These are phyloP conservation scores for Xylaria polymorpha DNA, from an alignment of 2,329 filamentous ascomycete genomes.

Conservation along the genomic window DNA sequence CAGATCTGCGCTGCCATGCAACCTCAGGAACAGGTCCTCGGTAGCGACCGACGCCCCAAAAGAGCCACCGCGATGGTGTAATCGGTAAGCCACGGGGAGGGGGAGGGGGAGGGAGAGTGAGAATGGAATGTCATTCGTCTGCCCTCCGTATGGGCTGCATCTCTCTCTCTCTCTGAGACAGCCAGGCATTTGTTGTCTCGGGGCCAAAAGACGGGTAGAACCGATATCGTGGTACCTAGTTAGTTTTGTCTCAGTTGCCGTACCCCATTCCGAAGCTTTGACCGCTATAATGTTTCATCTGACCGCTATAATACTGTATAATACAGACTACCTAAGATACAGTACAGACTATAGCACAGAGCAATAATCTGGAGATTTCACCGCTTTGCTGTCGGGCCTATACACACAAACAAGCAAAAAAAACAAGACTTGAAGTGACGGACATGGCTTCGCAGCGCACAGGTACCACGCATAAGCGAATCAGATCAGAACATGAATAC, in stretches of 20 bases:
- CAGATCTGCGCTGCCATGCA: constrained; percentile 36
- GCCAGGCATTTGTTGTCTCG: neutral
- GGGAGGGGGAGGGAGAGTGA: no score
- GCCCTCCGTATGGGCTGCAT: neutral
- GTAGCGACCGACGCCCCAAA: constrained; percentile 35
- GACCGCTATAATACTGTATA: constrained; percentile 7
- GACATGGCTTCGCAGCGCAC: neutral
- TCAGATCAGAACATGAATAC: neutral
- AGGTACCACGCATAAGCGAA: neutral
- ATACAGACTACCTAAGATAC: no score
- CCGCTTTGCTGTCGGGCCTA: constrained; percentile 1
- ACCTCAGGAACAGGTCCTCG: constrained; percentile 33
- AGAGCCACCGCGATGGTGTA: constrained; percentile 16
- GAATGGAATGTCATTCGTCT: neutral
- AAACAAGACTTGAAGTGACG: no score
- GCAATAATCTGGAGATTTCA: neutral
- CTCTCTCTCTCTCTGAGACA: neutral
- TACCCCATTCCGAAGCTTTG: neutral
- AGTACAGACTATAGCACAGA: no score
- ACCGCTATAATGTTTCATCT: constrained; percentile 4
- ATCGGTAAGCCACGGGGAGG: no score
- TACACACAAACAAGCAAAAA: neutral
- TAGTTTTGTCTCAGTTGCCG: neutral
- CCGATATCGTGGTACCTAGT: neutral
- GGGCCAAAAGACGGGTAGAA: neutral